Base-by-base conservation (phyloP, 805 yeast genomes). In the Zygosaccharomyces lentus region DNA sequence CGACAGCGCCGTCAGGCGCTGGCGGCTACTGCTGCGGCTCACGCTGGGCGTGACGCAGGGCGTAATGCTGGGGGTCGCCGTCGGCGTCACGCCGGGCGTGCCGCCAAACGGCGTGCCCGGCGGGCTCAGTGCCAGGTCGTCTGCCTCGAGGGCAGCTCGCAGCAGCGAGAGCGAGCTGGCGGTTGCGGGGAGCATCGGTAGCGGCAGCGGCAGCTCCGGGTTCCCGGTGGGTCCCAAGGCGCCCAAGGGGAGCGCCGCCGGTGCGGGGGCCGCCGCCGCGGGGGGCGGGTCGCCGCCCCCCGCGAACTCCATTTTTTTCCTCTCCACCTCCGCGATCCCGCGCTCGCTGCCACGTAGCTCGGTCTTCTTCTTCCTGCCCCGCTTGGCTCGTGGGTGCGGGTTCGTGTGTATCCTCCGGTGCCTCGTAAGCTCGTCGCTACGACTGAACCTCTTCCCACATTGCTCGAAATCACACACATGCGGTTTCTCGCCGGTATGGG, bases 401-500 rank as follows among this genome's bases (percentile, higher is more conserved):
- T 83, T 83, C 19, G 81, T 78, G 62, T 84, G 90, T 47, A 83
- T 84, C 49, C 89, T 71, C 40, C 77, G 70, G 61, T 84, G 91
- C 59, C 91, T 73, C 10, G 88, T 84, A 43, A 84, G 68, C 59
- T 84, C 91, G 62, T 84, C 91, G 25, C 83, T 77, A 46, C 91
- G 68, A 38, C 84, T 76, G 57, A 84, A 84, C 49, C 75, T 71
- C 66, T 84, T 84, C 46, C 73, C 69, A 62, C 91, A 84, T 0
- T 85, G 85, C 0, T 84, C 84, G 53, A 74, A 84, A 23, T 80
- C 75, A 65, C 90, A 84, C n/a, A 75, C 76, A 62, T 84, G 89
- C 2, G 91, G 91, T 60, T 81, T 83, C 58, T 84, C 90, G 21
- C 91, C 91, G 0, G 91, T 84, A 58, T 84, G 91, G 9, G 89